Evolutionary conservation across 306 rosid genomes (phyloP).

Genomic region (Lathyrus aphaca): DNA sequence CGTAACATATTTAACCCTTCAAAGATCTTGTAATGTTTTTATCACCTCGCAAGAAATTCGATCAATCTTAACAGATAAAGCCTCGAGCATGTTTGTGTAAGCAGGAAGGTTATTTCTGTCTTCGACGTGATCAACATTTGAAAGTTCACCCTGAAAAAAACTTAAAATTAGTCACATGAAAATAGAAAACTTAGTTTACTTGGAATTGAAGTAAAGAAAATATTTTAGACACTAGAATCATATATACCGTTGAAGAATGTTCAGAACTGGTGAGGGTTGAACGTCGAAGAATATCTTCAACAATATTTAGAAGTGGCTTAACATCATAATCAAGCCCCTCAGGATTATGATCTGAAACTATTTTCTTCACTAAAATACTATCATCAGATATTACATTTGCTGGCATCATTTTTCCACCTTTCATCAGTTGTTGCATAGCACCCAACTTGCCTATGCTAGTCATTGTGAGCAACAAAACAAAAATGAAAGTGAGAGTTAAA

Average conservation of each 20-base stretch:
- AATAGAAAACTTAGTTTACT: neutral
- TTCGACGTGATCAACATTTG: conserved; percentile 42
- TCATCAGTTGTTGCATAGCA: conserved; percentile 50
- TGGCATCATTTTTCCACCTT: conserved; percentile 43
- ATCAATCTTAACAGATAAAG: conserved; percentile 55
- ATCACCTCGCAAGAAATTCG: conserved; percentile 61
- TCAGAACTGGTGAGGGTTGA: conserved; percentile 42
- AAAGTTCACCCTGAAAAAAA: conserved; percentile 43
- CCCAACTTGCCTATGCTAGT: conserved; percentile 40
- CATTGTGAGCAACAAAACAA: conserved; percentile 29
- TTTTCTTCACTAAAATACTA: conserved; percentile 48
- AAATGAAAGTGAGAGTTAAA: neutral
- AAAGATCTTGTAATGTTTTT: neutral
- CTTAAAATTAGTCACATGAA: conserved; percentile 14
- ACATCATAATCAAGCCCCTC: conserved; percentile 51
- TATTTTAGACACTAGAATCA: neutral
- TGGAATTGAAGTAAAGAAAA: conserved; percentile 1
- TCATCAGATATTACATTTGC: conserved; percentile 48
- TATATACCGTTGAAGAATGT: conserved; percentile 41
- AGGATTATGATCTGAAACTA: conserved; percentile 52
- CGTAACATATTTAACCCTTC: too few species aligned
- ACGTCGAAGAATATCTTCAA: conserved; percentile 57
- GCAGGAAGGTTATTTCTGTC: conserved; percentile 41
- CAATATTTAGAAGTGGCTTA: conserved; percentile 56
- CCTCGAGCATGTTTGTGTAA: conserved; percentile 48